Evolutionary conservation across 2,329 filamentous ascomycete genomes (phyloP).

Genomic region (Paramyrothecium roridum): DNA sequence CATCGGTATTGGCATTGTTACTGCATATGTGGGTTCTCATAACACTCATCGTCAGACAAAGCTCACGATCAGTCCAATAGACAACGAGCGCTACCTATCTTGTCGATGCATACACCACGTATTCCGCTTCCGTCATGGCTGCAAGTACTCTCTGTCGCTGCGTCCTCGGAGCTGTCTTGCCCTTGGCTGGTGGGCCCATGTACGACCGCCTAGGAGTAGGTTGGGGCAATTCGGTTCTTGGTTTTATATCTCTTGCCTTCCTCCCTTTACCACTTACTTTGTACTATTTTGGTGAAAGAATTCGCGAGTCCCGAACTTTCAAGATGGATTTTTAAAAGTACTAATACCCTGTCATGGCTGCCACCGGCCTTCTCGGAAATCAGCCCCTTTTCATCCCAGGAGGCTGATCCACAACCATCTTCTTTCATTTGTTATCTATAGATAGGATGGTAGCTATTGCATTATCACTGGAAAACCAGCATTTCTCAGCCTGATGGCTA

Average conservation of each 20-base stretch:
- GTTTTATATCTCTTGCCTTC: slow-evolving; percentile 16
- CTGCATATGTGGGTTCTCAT: slow-evolving; percentile 42
- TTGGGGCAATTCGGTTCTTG: slow-evolving; percentile 59
- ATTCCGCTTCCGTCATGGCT: slow-evolving; percentile 62
- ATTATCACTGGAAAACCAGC: too few relatives aligned
- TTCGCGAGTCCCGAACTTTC: too few relatives aligned
- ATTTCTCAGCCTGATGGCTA: too few relatives aligned
- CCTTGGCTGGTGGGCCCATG: slow-evolving; percentile 58
- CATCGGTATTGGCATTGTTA: slow-evolving; percentile 63
- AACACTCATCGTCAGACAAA: too few relatives aligned
- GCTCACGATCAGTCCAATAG: too few relatives aligned
- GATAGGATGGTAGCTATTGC: too few relatives aligned
- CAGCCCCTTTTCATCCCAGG: too few relatives aligned
- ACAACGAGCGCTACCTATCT: slow-evolving; percentile 67
- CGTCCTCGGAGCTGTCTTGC: slow-evolving; percentile 60
- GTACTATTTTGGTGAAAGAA: not conserved
- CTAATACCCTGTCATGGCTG: too few relatives aligned
- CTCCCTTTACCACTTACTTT: not conserved
- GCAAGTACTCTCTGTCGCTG: slow-evolving; percentile 65
- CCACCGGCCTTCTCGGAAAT: too few relatives aligned
- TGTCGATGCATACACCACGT: slow-evolving; percentile 64
- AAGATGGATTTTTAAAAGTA: too few relatives aligned
- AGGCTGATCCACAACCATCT: too few relatives aligned
- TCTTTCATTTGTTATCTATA: too few relatives aligned
- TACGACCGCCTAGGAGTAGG: slow-evolving; percentile 56